phyloP scores from a whole-genome alignment of 495 filamentous ascomycete species.

The Penicillium chermesinum region DNA sequence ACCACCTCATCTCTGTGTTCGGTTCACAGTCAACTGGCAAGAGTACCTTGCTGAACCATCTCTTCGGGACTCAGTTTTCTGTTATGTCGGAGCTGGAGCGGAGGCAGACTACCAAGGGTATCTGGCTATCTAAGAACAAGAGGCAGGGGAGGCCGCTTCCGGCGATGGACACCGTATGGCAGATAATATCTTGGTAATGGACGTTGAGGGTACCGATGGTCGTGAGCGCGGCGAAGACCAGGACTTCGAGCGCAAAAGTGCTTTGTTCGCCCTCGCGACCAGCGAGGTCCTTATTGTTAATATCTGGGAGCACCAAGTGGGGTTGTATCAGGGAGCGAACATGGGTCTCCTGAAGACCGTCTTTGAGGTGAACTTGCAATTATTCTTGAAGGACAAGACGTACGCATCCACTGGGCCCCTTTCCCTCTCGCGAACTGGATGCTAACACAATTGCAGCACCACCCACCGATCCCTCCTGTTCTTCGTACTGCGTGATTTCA shows the following conservation, averaged over 20 bases:
- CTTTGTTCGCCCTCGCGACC: constrained; percentile 91
- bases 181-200: constrained; percentile 98
- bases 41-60: constrained; percentile 90
- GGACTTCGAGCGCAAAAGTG: constrained; percentile 97
- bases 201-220: constrained; percentile 96
- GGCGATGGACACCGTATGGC: constrained; percentile 60
- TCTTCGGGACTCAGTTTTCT: constrained; percentile 93
- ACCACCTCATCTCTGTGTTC: constrained; percentile 97
- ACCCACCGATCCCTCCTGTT: constrained; percentile 90
- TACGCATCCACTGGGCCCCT: constrained; percentile 37
- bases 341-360: constrained; percentile 98
- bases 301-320: constrained; percentile 98
- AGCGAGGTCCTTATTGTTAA: constrained; percentile 98
- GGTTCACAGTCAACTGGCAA: constrained; percentile 98
- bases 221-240: constrained; percentile 96
- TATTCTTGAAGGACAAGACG: constrained; percentile 93
- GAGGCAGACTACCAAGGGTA: constrained; percentile 95
- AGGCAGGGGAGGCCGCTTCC: constrained; percentile 31
- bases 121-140: constrained; percentile 98
- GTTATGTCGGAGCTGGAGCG: constrained; percentile 92
- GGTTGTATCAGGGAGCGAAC: constrained; percentile 95
- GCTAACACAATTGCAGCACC: constrained; percentile 49
- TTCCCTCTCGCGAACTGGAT: constrained; percentile 16
- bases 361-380: constrained; percentile 95
- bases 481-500: constrained; percentile 96